Evolutionary conservation across 345 rosid species (phyloP).

Genomic region (Excoecaria cochinchinensis): DNA sequence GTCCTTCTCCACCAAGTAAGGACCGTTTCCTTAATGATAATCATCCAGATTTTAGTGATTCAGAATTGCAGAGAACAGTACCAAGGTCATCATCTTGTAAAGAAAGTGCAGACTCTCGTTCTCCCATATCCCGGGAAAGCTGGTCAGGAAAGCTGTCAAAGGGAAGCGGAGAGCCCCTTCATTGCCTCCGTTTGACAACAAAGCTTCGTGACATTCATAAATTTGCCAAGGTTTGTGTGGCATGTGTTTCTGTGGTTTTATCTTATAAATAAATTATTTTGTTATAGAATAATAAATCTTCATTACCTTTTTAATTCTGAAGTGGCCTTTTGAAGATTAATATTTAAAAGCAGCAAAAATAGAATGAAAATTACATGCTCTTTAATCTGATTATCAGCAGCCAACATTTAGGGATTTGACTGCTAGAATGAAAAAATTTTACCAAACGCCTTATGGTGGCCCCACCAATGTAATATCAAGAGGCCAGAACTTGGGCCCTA

Average conservation of each 20-base stretch:
- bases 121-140: constrained; percentile 71
- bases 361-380: neutral
- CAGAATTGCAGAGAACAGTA: constrained; percentile 59
- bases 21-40: constrained; percentile 50
- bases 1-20: constrained; percentile 55
- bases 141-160: constrained; percentile 67
- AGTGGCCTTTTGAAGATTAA: neutral
- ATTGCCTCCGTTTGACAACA: constrained; percentile 74
- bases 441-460: too few species aligned
- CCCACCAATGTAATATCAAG: neutral
- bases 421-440: too few species aligned
- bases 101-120: constrained; percentile 58
- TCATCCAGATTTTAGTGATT: constrained; percentile 57
- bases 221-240: constrained; percentile 74
- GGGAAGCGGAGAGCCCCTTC: constrained; percentile 67
- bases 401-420: too few species aligned
- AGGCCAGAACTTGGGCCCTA: neutral
- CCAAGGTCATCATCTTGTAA: constrained; percentile 58
- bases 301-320: too few species aligned
- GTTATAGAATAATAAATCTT: neutral
- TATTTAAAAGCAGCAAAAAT: too few species aligned
- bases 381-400: too few species aligned
- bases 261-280: neutral
- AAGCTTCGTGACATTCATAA: constrained; percentile 96
- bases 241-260: neutral